Conservation (phyloP, 495 filamentous ascomycete species). For the Penicillium riverlandense region DNA sequence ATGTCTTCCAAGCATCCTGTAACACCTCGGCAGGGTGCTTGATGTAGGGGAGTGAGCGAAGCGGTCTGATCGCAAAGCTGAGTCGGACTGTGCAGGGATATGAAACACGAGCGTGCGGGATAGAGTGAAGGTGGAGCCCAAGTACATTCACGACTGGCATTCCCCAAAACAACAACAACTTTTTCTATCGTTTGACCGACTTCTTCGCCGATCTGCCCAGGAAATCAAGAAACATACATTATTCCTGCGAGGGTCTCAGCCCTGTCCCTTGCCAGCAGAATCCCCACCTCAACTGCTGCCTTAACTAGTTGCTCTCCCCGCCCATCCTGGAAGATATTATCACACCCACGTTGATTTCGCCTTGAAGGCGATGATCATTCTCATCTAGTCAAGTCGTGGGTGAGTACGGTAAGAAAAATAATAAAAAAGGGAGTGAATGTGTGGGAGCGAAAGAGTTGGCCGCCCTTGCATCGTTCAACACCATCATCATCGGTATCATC, state of each 20-base stretch:
- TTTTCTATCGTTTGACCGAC: background rate
- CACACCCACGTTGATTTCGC: too few relatives aligned
- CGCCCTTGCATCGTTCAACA: constrained; percentile 22
- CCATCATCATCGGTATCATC: background rate
- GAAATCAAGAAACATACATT: too few relatives aligned
- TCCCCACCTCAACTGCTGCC: too few relatives aligned
- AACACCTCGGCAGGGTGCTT: background rate
- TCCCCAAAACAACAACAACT: background rate
- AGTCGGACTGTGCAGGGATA: background rate
- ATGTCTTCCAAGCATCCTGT: background rate
- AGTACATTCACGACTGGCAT: background rate
- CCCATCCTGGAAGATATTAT: too few relatives aligned
- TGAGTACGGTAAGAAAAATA: too few relatives aligned
- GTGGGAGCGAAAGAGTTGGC: constrained; percentile 4
- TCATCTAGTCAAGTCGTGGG: too few relatives aligned
- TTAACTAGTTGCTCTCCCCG: too few relatives aligned
- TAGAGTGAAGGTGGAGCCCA: constrained; percentile 2
- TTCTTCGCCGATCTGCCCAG: too few relatives aligned
- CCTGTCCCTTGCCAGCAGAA: too few relatives aligned
- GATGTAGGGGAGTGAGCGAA: background rate
- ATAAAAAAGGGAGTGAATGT: too few relatives aligned
- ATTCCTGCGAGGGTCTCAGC: too few relatives aligned
- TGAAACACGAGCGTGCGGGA: constrained; percentile 5
- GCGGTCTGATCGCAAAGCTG: background rate
- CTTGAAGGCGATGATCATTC: too few relatives aligned